phyloP scores from a whole-genome alignment of 106 monocot genomes.

The Amphibolis antarctica region DNA sequence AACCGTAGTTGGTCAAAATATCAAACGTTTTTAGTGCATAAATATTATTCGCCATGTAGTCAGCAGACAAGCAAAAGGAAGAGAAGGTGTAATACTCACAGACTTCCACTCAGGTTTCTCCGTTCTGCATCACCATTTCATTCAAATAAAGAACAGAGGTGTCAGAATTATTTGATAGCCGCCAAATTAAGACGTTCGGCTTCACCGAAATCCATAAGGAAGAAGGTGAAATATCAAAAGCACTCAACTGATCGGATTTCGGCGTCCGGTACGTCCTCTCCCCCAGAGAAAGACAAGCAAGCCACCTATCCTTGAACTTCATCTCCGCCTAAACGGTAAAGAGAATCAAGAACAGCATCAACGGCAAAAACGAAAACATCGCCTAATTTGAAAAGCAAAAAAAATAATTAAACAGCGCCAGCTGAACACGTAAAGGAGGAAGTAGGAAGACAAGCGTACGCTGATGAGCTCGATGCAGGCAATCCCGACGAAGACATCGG shows the following conservation, averaged over 20 bases:
- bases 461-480: constrained; percentile 48
- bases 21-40: too few species aligned
- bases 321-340: constrained; percentile 47
- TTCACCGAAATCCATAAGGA: neutral
- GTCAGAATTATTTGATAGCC: neutral
- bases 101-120: constrained; percentile 78
- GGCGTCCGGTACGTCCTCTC: constrained; percentile 70
- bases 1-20: too few species aligned
- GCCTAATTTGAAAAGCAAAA: too few species aligned
- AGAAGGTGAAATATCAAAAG: neutral
- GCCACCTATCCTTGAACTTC: constrained; percentile 69
- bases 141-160: neutral
- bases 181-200: neutral
- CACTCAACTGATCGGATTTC: constrained; percentile 62
- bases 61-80: neutral
- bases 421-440: too few species aligned
- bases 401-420: too few species aligned
- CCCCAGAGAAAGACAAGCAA: constrained; percentile 71
- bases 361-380: neutral
- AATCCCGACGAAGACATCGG: constrained; percentile 60
- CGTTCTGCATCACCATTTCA: constrained; percentile 38
- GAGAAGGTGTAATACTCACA: constrained; percentile 45
- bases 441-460: constrained; percentile 12
- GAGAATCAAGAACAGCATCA: neutral
- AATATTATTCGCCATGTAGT: too few species aligned